Percentiles rank a stretch among this genome's conserved stretches.
Conservation (phyloP, 1,139 yeast genomes). For the Geotrichum restrictum region DNA sequence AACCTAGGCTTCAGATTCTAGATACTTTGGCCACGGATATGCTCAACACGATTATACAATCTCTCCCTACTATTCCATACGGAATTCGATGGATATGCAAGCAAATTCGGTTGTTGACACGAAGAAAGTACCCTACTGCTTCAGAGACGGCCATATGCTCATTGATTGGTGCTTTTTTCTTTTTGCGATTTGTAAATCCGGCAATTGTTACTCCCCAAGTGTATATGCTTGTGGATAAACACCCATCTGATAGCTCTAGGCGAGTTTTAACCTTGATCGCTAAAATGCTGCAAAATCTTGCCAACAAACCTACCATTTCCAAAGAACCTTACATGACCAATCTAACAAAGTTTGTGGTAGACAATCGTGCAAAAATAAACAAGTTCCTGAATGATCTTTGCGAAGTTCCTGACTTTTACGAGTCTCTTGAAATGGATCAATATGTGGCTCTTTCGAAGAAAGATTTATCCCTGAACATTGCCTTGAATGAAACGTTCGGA, state of each 20-base stretch:
- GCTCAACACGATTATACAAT: conserved; percentile 56
- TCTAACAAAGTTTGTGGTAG: conserved; percentile 35
- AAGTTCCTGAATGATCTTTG: conserved; percentile 40
- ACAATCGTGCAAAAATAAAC: conserved; percentile 36
- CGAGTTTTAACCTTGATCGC: conserved; percentile 78
- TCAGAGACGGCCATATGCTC: conserved; percentile 50
- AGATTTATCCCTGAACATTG: conserved; percentile 38
- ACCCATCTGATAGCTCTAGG: conserved; percentile 48
- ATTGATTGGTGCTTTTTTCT: conserved; percentile 73
- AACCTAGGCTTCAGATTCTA: conserved; percentile 37
- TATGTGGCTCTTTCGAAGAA: conserved; percentile 41
- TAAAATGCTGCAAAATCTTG: conserved; percentile 79
- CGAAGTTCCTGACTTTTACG: conserved; percentile 44
- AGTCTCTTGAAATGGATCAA: conserved; percentile 43
- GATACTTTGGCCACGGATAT: conserved; percentile 53
- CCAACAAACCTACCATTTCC: conserved; percentile 51
- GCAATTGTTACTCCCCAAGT: conserved; percentile 90
- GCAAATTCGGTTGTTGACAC: conserved; percentile 62
- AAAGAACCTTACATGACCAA: conserved; percentile 41
- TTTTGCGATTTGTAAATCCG: conserved; percentile 82
- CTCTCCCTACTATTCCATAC: conserved; percentile 58
- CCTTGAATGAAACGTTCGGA: conserved; percentile 40
- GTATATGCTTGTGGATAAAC: conserved; percentile 43
- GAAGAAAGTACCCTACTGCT: conserved; percentile 62
- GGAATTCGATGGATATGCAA: conserved; percentile 74